Conservation (phyloP, 768 basidiomycete species). For the Tulasnella sp. region DNA sequence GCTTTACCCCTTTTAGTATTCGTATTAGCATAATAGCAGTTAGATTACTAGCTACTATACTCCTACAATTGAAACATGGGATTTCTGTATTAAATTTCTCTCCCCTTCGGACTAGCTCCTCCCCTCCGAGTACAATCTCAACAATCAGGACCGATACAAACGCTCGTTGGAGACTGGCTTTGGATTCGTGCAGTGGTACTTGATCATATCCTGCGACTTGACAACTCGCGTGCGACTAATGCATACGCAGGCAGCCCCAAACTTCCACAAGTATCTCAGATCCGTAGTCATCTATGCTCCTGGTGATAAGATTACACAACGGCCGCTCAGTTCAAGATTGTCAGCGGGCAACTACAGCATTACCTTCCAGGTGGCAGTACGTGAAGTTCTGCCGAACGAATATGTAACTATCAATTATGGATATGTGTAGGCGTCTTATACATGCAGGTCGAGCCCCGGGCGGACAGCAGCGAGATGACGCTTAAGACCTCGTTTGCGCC, state of each 20-base stretch:
- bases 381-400: neutral
- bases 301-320: constrained; percentile 41
- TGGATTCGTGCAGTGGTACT: constrained; percentile 57
- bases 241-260: constrained; percentile 45
- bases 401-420: neutral
- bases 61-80: too few relatives aligned
- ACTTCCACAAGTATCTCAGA: constrained; percentile 59
- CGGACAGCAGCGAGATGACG: constrained; percentile 47
- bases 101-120: too few relatives aligned
- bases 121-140: too few relatives aligned
- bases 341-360: constrained; percentile 53
- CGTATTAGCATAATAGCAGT: too few relatives aligned
- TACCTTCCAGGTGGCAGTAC: constrained; percentile 33
- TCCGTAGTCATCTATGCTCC: constrained; percentile 40
- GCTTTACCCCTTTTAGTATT: too few relatives aligned
- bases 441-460: constrained; percentile 47
- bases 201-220: neutral
- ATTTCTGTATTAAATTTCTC: too few relatives aligned
- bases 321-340: constrained; percentile 51
- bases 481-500: constrained; percentile 50
- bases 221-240: neutral
- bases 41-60: too few relatives aligned
- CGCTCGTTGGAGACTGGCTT: constrained; percentile 48
- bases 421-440: constrained; percentile 35
- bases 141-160: constrained; percentile 36